Base-by-base conservation (phyloP, 441 rosid genomes). In the Adansonia madagascariensis region DNA sequence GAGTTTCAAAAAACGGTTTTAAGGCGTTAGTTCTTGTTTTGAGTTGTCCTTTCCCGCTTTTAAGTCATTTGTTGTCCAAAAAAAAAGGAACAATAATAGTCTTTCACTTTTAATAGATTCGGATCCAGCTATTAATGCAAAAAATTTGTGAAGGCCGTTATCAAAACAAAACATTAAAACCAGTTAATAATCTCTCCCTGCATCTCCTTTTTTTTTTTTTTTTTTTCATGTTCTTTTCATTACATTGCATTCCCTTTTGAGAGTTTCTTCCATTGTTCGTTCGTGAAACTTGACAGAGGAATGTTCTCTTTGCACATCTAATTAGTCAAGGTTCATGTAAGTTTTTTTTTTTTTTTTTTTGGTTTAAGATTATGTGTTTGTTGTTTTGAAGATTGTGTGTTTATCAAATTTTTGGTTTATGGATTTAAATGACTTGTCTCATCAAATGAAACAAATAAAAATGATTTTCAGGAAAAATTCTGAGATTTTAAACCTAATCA, bases 211-310 rank as follows among this genome's bases (percentile, higher is more conserved):
- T 41, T 59, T 49, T 59, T 43, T 47, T 43, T 43, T 43, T 7
- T 43, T 43, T 43, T 43, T 43, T 43, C 8, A 0, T 43, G 14
- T 47, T 47, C 14, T 47, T 50, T 9, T 55, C 65, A 9, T 74
- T 60, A 15, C 90, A 85, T 87, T 83, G 18, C 75, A 56, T 57
- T 72, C 75, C 79, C 84, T 35, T 87, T 71, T 59, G 71, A 74
- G 68, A 80, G 87, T 81, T 43, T 84, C 83, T 72, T 75, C 41
- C 68, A 20, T 52, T 44, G 57, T 31, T 35, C 41, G 59, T n/a
- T 12, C 9, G 49, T 57, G 84, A 78, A 81, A 80, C 86, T 86
- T 74, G 72, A 61, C 67, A 77, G 86, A 89, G 91, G 47, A 81
- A 85, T 82, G 87, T 79, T 76, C 61, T 50, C 46, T 60, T 60